Evolutionary conservation across 2,329 filamentous ascomycete genomes (phyloP).

Genomic region (Nothomitra cinnamomea): DNA sequence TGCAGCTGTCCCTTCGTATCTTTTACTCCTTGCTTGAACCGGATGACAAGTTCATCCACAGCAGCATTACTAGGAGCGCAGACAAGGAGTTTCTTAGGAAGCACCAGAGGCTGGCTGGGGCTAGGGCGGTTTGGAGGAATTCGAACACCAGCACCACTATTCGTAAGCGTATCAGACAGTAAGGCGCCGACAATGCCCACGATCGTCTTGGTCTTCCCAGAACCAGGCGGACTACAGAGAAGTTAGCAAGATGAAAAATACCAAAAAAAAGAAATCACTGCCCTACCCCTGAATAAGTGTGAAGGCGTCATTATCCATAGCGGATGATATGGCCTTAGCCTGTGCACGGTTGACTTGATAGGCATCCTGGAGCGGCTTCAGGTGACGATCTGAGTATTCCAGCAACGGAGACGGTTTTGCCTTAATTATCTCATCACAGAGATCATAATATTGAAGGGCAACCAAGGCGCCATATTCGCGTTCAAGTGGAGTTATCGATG

Average conservation of each 20-base stretch:
- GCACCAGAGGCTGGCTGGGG: slow-evolving; percentile 12
- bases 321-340: slow-evolving; percentile 79
- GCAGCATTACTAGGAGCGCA: slow-evolving; percentile 98
- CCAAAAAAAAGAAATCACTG: slow-evolving; percentile 6
- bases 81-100: slow-evolving; percentile 73
- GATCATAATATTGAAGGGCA: slow-evolving; percentile 85
- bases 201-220: slow-evolving; percentile 97
- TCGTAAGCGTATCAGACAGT: slow-evolving; percentile 40
- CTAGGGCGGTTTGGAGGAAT: slow-evolving; percentile 4
- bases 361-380: slow-evolving; percentile 51
- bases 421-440: slow-evolving; percentile 79
- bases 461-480: slow-evolving; percentile 86
- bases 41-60: slow-evolving; percentile 86
- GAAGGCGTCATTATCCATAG: slow-evolving; percentile 90
- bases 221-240: slow-evolving; percentile 59
- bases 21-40: slow-evolving; percentile 75
- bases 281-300: slow-evolving; percentile 77
- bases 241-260: slow-evolving; percentile 18
- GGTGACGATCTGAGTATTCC: slow-evolving; percentile 56
- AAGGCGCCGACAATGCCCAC: slow-evolving; percentile 87
- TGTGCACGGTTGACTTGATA: slow-evolving; percentile 82
- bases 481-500: slow-evolving; percentile 86
- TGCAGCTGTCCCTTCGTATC: slow-evolving; percentile 54
- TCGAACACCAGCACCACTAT: slow-evolving; percentile 30
- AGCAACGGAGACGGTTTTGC: slow-evolving; percentile 83